These are phyloP conservation scores for Phytopythium sindhum DNA, from an alignment of 352 stramenopile species.

Conservation along the genomic window DNA sequence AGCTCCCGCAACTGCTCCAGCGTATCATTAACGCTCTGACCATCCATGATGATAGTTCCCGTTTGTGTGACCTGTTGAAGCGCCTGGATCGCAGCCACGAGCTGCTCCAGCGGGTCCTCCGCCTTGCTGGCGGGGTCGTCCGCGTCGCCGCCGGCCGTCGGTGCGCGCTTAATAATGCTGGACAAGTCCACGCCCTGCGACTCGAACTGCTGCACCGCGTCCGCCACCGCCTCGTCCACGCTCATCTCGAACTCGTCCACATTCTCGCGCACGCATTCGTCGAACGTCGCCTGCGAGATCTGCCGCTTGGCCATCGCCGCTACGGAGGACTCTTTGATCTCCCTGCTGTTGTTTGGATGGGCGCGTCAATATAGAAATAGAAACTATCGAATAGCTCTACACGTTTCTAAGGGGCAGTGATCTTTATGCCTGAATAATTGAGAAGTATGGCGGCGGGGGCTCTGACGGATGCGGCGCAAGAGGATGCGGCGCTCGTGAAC, in stretches of 20 bases:
- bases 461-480: background rate
- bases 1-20: slow-evolving; percentile 27
- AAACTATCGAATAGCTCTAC: background rate
- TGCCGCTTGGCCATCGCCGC: slow-evolving; percentile 33
- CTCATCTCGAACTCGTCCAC: slow-evolving; percentile 89
- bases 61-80: background rate
- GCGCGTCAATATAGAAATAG: background rate
- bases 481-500: slow-evolving; percentile 40
- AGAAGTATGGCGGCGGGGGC: background rate
- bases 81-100: slow-evolving; percentile 26
- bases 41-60: background rate
- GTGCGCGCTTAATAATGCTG: slow-evolving; percentile 68
- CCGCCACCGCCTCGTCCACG: slow-evolving; percentile 64
- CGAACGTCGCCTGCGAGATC: slow-evolving; percentile 90
- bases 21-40: slow-evolving; percentile 13
- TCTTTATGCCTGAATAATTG: background rate
- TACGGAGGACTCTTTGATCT: background rate
- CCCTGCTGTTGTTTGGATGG: background rate
- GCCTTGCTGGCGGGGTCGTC: background rate
- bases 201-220: slow-evolving; percentile 84
- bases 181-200: slow-evolving; percentile 85
- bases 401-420: background rate
- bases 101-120: slow-evolving; percentile 23
- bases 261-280: slow-evolving; percentile 89
- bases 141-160: background rate